Conservation (phyloP, 2,329 filamentous ascomycete species). For the Nannizzia gypsea region DNA sequence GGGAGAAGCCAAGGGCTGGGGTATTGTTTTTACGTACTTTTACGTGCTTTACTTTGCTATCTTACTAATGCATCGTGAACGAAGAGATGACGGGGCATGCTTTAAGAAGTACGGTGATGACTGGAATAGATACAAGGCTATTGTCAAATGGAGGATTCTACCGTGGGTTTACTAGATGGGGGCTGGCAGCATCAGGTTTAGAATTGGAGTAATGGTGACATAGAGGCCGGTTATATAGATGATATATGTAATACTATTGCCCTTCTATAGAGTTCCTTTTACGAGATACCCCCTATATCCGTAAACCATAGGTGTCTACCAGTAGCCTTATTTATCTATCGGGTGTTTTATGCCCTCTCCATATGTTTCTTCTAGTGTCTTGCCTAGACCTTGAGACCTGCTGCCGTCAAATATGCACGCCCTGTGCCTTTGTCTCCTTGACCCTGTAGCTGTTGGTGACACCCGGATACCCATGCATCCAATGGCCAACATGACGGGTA, state of each 20-base stretch:
- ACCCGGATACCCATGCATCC: not conserved
- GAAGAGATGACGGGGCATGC: constrained; percentile 16
- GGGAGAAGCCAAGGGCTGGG: constrained; percentile 13
- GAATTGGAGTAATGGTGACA: not conserved
- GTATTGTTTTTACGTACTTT: constrained; percentile 15
- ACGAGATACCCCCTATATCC: no score
- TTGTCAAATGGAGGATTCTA: constrained; percentile 14
- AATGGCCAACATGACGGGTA: not conserved
- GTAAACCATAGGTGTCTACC: no score
- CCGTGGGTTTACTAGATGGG: constrained; percentile 12
- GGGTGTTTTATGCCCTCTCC: no score
- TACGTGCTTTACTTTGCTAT: constrained; percentile 16
- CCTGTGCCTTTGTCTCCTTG: not conserved
- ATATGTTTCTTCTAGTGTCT: no score
- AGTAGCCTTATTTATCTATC: not conserved
- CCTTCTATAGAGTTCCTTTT: not conserved
- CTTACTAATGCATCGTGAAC: constrained; percentile 17
- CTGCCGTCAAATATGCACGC: not conserved
- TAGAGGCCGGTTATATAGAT: not conserved
- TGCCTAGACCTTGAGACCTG: no score
- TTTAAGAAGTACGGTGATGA: constrained; percentile 16
- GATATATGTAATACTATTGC: not conserved
- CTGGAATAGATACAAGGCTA: constrained; percentile 13
- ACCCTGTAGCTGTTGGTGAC: not conserved
- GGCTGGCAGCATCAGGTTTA: not conserved